Conservation (phyloP, 257 asterid species). For the Capsicum chinense region DNA sequence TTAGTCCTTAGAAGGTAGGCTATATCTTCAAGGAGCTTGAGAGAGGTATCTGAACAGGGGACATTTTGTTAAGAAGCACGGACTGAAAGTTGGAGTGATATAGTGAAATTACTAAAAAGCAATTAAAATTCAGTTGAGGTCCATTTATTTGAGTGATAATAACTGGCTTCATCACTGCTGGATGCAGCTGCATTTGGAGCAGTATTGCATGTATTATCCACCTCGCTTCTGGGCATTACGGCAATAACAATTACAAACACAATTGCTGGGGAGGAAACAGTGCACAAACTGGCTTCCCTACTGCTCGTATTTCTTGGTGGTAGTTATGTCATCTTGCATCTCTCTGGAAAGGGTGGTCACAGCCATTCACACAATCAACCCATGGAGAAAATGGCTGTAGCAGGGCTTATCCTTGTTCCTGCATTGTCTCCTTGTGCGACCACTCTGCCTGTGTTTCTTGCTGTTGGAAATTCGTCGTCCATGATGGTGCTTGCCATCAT, state of each 20-base stretch:
- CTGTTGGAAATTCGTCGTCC: conserved; percentile 91
- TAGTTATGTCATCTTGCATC: conserved; percentile 70
- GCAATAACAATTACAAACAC: conserved; percentile 93
- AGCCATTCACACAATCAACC: conserved; percentile 97
- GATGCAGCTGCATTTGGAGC: conserved; percentile 93
- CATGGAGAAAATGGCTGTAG: conserved; percentile 99
- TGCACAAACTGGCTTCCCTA: conserved; percentile 90
- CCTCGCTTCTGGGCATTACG: conserved; percentile 92
- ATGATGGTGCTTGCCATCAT: conserved; percentile 97
- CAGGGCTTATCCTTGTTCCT: conserved; percentile 95
- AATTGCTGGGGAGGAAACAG: conserved; percentile 99
- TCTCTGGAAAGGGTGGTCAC: conserved; percentile 88
- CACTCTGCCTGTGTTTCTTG: conserved; percentile 98
- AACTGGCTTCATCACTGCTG: not conserved
- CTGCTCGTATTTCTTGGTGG: conserved; percentile 88
- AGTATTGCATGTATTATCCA: conserved; percentile 85
- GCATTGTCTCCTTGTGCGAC: conserved; percentile 99
- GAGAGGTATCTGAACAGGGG: not conserved
- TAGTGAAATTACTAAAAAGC: not conserved
- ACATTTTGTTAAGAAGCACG: not conserved
- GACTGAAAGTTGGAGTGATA: not conserved
- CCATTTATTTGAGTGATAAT: not conserved
- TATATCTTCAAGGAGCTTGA: not conserved
- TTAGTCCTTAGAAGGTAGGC: not conserved
- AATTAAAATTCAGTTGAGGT: not conserved